Base-by-base conservation (phyloP, 2,329 filamentous ascomycete genomes). In the Aspergillus luchuensis region DNA sequence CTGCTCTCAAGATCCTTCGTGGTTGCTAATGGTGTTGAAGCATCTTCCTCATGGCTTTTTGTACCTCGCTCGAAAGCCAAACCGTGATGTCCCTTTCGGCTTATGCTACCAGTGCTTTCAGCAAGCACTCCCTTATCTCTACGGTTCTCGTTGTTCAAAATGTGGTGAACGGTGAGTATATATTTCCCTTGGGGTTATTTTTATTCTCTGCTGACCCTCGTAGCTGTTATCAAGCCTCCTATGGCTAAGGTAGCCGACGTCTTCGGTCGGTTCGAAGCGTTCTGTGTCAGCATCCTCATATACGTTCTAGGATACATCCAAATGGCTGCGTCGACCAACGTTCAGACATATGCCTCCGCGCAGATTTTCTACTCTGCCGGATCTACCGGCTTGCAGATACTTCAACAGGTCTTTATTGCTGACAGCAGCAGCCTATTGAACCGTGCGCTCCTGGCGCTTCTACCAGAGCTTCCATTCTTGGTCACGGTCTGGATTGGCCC, bases 181-280 rank as follows among this genome's bases (percentile, higher is more conserved):
- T 49, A 48, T 56, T 28, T 72, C 69, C 2, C 36, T 11, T 39
- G 17, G 39, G 28, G 13, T 13, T 33, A 41, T n/a, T 19, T 1
- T 19, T 6, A 30, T 25, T 19, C 23, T 11, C 54, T 36, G 56
- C 61, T 54, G 21, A 61, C 25, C n/a, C 8, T 53, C 49, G 77
- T 79, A 69, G 88, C 86, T 41, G 80, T 89, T n/a, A 80, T 84
- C 59, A 88, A 88, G 70, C 81, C 89, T 8, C 85, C 87, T 1
- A 81, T 88, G 64, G 87, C 88, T 56, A 90, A 90, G 72, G 78
- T 89, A 17, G 80, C 89, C 55, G 86, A 91, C 74, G 80, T 88
- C 39, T 90, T 86, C 80, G 88, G 87, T 58, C 85, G 88, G 39
- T 83, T 87, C 11, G 83, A 89, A 69, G 88, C 86, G 15, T 84